Conservation (phyloP, 2,329 filamentous ascomycete genomes). For the Zelopaecilomyces penicillatus region DNA sequence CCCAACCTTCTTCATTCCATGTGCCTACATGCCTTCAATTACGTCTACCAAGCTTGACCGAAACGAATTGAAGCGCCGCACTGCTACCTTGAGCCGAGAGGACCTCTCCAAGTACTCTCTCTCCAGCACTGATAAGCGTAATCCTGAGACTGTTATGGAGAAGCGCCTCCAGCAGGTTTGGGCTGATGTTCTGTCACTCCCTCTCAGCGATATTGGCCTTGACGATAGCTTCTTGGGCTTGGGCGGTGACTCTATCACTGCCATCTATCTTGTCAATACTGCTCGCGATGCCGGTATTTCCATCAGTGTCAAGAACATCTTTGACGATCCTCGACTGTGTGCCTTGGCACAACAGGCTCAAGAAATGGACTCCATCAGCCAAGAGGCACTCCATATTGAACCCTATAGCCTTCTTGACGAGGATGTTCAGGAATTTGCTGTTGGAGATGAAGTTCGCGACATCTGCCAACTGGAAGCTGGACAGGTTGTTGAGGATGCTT, state of each 20-base stretch:
- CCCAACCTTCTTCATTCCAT: conserved; percentile 13
- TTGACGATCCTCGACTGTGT: conserved; percentile 5
- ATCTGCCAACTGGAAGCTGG: conserved; percentile 1
- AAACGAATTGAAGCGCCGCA: conserved; percentile 2
- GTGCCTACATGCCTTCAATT: conserved; percentile 12
- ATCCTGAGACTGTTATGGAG: conserved; percentile 1
- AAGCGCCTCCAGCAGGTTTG: conserved; percentile 9
- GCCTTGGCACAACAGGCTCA: conserved; percentile 2
- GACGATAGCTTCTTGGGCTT: conserved; percentile 11
- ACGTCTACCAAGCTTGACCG: conserved; percentile 13
- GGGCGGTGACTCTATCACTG: conserved; percentile 29
- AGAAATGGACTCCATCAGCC: background rate
- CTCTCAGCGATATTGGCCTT: conserved; percentile 7
- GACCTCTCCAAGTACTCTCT: conserved; percentile 4
- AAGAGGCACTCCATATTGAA: background rate
- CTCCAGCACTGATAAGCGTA: conserved; percentile 1
- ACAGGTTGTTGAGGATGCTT: background rate
- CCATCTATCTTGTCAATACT: conserved; percentile 6
- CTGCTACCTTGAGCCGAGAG: background rate
- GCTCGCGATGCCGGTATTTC: conserved; percentile 5
- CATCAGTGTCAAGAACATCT: conserved; percentile 8
- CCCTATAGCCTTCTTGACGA: conserved; percentile 9
- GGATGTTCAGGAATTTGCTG: background rate
- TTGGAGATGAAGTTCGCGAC: background rate
- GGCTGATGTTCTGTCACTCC: conserved; percentile 9